Evolutionary conservation across 495 filamentous ascomycete species (phyloP), one percentile per base, ranked within the genome.

Genomic region (Penicillium bovifimosum): DNA sequence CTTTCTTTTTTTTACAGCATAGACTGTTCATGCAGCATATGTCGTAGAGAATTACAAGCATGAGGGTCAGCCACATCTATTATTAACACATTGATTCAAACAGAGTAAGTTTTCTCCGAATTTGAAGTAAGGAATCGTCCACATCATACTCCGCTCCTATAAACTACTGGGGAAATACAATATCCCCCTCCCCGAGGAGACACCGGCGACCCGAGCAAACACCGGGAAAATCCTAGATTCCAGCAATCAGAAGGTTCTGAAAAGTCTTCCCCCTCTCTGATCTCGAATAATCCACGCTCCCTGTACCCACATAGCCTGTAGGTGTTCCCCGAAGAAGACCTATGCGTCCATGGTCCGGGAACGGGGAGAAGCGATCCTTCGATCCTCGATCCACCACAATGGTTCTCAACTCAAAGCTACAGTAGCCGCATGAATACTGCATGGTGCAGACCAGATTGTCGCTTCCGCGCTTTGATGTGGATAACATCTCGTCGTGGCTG

Each of bases 331-430:
- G 41, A 51, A 3, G 14, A 43, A 28, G 51, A 47, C 41, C 48
- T 39, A 55, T 48, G 46, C 52, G 46, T 28, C 14, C 35, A 16
- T 14, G 27, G 46, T 28, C 14, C 35, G 24, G 14, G 27, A 33
- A 20, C 45, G 18, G 47, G 47, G 10, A 26, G 43, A 27, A 50
- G n/a, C 18, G 39, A 51, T 50, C 52, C 39, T 14, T 39, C 14
- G 13, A 45, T 45, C 59, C 14, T 39, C 14, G 13, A 45, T 45
- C 59, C 61, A 36, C 47, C 44, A 38, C 31, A 56, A 52, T 55
- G 59, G 59, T 57, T 38, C 20, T 35, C 44, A 39, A 18, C 44
- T 3, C 24, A 24, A 40, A 34, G 5, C 20, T 34, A n/a, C n/a
- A n/a, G n/a, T n/a, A 16, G 27, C 16, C 29, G 40, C 31, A 44